phyloP scores from a whole-genome alignment of 1,284 basidiomycete genomes.

The Microbotryomycetes sp. region DNA sequence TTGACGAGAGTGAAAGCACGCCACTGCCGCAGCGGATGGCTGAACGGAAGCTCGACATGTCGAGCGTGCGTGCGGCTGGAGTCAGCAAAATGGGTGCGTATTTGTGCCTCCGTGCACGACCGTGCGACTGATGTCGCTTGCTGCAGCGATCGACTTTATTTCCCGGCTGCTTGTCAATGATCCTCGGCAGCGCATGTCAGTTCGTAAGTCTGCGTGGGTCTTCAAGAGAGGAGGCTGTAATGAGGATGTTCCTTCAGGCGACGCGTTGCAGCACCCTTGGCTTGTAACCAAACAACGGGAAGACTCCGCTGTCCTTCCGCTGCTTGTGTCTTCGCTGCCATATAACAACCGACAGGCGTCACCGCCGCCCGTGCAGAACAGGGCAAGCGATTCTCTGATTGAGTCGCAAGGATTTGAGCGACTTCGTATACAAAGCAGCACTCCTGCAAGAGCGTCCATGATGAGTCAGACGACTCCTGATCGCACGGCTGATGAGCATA shows the following conservation, averaged over 20 bases:
- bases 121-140: conserved; percentile 39
- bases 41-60: conserved; percentile 26
- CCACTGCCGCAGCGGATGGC: conserved; percentile 44
- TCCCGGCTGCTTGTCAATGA: conserved; percentile 48
- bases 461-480: not conserved
- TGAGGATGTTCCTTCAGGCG: conserved; percentile 29
- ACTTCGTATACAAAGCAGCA: not conserved
- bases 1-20: conserved; percentile 53
- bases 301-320: not conserved
- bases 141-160: conserved; percentile 48
- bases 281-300: conserved; percentile 41
- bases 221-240: not conserved
- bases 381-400: not conserved
- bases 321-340: conserved; percentile 7
- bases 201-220: conserved; percentile 36
- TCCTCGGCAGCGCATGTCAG: conserved; percentile 53
- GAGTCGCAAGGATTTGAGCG: not conserved
- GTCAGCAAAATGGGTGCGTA: conserved; percentile 45
- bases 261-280: conserved; percentile 61
- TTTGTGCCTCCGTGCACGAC: too few species aligned
- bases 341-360: conserved; percentile 2
- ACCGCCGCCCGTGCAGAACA: not conserved
- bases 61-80: conserved; percentile 18
- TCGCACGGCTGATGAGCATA: conserved; percentile 6
- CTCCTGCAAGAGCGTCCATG: not conserved